These are phyloP conservation scores for Podospora anserina DNA, from an alignment of 495 filamentous ascomycete species.

Conservation along the genomic window DNA sequence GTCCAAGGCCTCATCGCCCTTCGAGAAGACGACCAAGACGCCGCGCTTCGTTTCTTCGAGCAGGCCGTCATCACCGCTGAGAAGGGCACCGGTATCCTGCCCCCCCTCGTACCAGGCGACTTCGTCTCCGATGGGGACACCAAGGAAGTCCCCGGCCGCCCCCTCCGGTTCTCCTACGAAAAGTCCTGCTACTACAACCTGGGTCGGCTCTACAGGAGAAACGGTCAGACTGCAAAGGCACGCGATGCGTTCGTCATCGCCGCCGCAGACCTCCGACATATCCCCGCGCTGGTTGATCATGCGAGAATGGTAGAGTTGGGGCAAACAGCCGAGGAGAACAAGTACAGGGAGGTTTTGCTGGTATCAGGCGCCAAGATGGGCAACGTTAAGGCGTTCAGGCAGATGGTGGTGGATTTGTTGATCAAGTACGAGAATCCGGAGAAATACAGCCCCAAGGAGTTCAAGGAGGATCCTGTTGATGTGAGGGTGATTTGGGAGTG, in stretches of 20 bases:
- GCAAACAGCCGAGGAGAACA: not conserved
- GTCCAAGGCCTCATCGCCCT: slow-evolving; percentile 18
- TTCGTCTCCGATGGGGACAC: not conserved
- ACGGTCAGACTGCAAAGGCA: not conserved
- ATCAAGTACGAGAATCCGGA: not conserved
- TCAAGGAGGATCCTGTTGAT: not conserved
- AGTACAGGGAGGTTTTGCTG: not conserved
- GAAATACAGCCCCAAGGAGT: not conserved
- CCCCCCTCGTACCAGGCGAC: not conserved
- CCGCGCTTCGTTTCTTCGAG: slow-evolving; percentile 24
- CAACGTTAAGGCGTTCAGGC: not conserved
- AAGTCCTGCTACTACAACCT: not conserved
- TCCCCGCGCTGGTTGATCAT: not conserved
- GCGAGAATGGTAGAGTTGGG: not conserved
- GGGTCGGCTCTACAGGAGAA: not conserved
- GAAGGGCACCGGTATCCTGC: not conserved
- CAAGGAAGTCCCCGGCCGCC: not conserved
- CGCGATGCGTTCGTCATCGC: not conserved
- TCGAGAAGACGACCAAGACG: not conserved
- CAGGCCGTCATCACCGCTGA: slow-evolving; percentile 21
- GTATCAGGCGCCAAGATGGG: not conserved
- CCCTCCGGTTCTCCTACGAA: not conserved
- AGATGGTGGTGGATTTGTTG: not conserved
- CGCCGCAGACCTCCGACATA: not conserved
- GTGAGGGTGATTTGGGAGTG: not conserved